phyloP scores from a whole-genome alignment of 495 filamentous ascomycete genomes.

The Sordaria brevicollis region DNA sequence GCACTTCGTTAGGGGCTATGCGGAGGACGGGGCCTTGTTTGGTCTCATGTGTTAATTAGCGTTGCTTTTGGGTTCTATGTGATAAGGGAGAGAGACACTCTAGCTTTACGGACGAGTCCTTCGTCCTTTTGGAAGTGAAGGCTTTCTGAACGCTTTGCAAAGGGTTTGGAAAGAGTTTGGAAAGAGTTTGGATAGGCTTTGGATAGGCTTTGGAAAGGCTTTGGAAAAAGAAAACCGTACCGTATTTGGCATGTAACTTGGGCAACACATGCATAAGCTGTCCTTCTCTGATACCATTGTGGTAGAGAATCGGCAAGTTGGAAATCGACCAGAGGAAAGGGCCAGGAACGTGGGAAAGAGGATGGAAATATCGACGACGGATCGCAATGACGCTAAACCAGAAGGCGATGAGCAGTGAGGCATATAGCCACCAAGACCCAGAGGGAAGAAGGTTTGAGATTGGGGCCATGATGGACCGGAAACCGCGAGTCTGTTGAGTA shows the following conservation, averaged over 20 bases:
- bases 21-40: conserved; percentile 23
- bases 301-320: conserved; percentile 5
- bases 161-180: too few relatives aligned
- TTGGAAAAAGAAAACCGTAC: too few relatives aligned
- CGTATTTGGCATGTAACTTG: conserved; percentile 5
- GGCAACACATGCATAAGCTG: conserved; percentile 6
- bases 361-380: conserved; percentile 23
- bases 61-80: background rate
- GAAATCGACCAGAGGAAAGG: conserved; percentile 12
- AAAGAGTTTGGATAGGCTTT: too few relatives aligned
- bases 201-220: too few relatives aligned
- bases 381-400: background rate
- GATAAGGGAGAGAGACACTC: background rate
- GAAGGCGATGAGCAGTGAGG: background rate
- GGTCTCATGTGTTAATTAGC: background rate
- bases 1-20: conserved; percentile 28
- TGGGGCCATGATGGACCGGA: background rate
- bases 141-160: too few relatives aligned
- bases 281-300: conserved; percentile 7
- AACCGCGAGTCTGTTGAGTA: background rate
- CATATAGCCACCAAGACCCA: background rate
- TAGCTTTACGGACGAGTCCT: background rate
- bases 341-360: conserved; percentile 11
- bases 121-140: background rate
- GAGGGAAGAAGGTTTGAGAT: background rate